phyloP scores from a whole-genome alignment of 2,329 filamentous ascomycete genomes.

The Pseudogymnoascus sp. region DNA sequence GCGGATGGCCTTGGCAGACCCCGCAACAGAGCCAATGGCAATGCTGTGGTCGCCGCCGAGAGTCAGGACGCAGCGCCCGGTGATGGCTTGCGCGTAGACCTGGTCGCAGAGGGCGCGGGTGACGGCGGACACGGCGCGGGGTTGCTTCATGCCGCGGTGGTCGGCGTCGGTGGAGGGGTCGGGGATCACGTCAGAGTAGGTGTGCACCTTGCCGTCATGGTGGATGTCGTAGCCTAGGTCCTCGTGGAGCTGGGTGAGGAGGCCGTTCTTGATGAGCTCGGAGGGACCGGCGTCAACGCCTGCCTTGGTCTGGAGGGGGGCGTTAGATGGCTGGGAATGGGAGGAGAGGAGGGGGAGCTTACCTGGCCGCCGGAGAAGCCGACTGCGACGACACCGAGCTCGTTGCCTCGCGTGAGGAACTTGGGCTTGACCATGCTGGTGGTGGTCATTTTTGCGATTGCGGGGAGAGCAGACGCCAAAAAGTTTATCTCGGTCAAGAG shows the following conservation, averaged over 20 bases:
- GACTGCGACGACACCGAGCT: slow-evolving; percentile 87
- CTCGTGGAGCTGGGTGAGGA: slow-evolving; percentile 71
- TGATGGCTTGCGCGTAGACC: slow-evolving; percentile 76
- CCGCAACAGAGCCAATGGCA: slow-evolving; percentile 86
- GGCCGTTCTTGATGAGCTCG: slow-evolving; percentile 79
- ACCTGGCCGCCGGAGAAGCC: slow-evolving; percentile 96
- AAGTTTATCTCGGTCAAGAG: not conserved
- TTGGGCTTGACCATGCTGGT: slow-evolving; percentile 37
- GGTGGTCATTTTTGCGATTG: slow-evolving; percentile 23
- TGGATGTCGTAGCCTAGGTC: slow-evolving; percentile 85
- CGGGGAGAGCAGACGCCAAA: not conserved
- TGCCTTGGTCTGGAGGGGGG: slow-evolving; percentile 59
- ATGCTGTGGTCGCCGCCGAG: slow-evolving; percentile 95
- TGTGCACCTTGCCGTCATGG: slow-evolving; percentile 75
- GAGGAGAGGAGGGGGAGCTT: slow-evolving; percentile 20
- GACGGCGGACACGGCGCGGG: slow-evolving; percentile 75
- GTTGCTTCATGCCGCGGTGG: slow-evolving; percentile 90
- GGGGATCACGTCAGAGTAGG: slow-evolving; percentile 69
- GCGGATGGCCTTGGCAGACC: slow-evolving; percentile 75
- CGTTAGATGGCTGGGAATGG: slow-evolving; percentile 10
- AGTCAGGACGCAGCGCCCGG: slow-evolving; percentile 82
- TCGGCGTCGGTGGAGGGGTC: slow-evolving; percentile 65
- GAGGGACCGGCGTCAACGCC: slow-evolving; percentile 87
- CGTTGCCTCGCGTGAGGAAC: slow-evolving; percentile 70
- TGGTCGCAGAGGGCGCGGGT: slow-evolving; percentile 72